Percentiles rank a stretch among this genome's conserved stretches.
Conservation (phyloP, 345 rosid species). For the Salix koriyanagi region DNA sequence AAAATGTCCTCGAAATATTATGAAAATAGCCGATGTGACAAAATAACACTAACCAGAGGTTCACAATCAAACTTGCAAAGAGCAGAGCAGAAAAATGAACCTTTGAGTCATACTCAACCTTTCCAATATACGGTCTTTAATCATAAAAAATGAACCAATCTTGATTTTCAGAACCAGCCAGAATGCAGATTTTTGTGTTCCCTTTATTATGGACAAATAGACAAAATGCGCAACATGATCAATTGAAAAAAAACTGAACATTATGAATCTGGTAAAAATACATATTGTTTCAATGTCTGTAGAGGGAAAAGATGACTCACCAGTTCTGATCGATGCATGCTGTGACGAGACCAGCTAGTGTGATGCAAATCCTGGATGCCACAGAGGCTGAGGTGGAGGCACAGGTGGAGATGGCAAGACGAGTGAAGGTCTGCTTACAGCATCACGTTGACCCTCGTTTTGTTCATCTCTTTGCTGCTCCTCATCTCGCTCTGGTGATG, state of each 20-base stretch:
- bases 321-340: conserved; percentile 82
- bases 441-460: conserved; percentile 47
- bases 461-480: conserved; percentile 64
- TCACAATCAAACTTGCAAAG: neutral
- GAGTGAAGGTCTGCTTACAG: conserved; percentile 55
- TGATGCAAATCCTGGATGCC: conserved; percentile 94
- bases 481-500: conserved; percentile 58
- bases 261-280: neutral
- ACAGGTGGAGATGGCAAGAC: conserved; percentile 74
- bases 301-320: conserved; percentile 43
- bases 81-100: neutral
- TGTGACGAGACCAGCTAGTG: conserved; percentile 80
- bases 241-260: neutral
- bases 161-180: neutral
- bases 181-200: neutral
- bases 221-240: neutral
- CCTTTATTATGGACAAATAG: neutral
- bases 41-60: neutral
- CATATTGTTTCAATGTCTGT: neutral
- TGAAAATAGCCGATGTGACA: neutral
- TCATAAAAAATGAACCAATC: neutral
- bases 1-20: neutral
- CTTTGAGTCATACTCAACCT: neutral
- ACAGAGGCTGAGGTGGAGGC: conserved; percentile 90
- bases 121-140: neutral